Evolutionary conservation across 768 basidiomycete genomes (phyloP), one percentile per base, ranked within the genome.

Genomic region (Podaxis rugospora): DNA sequence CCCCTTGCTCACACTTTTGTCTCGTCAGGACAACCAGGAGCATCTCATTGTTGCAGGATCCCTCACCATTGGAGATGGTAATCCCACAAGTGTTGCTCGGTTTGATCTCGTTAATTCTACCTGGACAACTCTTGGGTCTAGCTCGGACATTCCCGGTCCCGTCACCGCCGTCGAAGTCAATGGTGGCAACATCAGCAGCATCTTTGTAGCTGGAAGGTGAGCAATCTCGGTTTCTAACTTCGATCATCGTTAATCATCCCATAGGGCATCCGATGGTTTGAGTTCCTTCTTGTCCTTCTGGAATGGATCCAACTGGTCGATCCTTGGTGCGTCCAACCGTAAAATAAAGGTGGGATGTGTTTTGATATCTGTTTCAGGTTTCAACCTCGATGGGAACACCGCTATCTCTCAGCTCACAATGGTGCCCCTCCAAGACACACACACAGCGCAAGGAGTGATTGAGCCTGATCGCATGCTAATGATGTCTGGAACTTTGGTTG

Each of bases 161-260:
- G 90, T 94, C 1, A 90, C 93, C 2, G 95, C 96, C 10, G 71
- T 98, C 55, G 89, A 89, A 56, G 89, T 94, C 44, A 92, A 98
- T 71, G 78, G 87, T 64, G 82, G 83, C 21, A 93, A 97, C 69
- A 70, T 75, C 1, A 90, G 85, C 66, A 96, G 91, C 67, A 82
- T 98, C 58, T 99, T 95, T 67, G 92, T 89, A 51, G 93, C 95
- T 36, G 96, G 96, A 66, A 84, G 82, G 88, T 93, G 63, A 70
- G 87, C 74, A n/a, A 14, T 11, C 18, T 52, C 46, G 7, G n/a
- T 42, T 49, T 36, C 62, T 42, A 13, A 23, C 40, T 14, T 10
- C 14, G 25, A 18, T 56, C 2, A 14, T 32, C 25, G 14, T 18
- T 42, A 39, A 59, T 23, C 21, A 35, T 49, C 55, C 55, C 59